Evolutionary conservation across 2,329 filamentous ascomycete species (phyloP), one percentile per base, ranked within the genome.

Genomic region (Westerdykella aurantiaca): DNA sequence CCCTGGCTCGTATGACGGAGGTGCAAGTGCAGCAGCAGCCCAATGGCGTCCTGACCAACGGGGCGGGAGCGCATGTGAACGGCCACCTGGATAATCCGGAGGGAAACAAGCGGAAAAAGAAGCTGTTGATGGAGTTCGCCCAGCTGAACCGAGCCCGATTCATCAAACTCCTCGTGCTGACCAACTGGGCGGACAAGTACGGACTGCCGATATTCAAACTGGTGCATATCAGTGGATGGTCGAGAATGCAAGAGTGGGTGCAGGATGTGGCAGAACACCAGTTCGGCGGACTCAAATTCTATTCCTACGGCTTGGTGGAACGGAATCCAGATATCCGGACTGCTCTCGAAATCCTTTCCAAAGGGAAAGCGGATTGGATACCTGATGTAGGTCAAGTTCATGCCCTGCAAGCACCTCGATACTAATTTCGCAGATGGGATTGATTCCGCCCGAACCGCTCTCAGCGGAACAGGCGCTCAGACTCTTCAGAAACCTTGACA

Each of bases 291-390:
- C 76, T 91, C 59, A 95, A 91, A 68, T 74, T 81, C 50, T 81
- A 84, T 55, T 76, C 94, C 50, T 77, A 79, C 9, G 76, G 75
- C 56, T 86, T 86, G 35, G 85, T 89, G 56, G 76, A 95, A 60
- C 88, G 87, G 4, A 91, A 89, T 60, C 93, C 93, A 1, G 94
- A 98, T 69, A 74, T 98, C 41, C 86, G 85, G 64, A 96, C 89
- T 16, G 91, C 93, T 6, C 72, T 96, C 37, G 83, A 96, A 57
- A 78, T 95, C 21, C 72, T 98, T 43, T 84, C 87, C 5, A 88
- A 82, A 7, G 88, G 88, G 34, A 82, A 81, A 55, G 84, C 85
- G 18, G 76, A 81, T 4, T 88, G 84, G 77, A 82, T 95, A 73
- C 84, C 90, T 42, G 84, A 93, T 65, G 82, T 86, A 71, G 69